Percentiles rank a stretch among this genome's conserved stretches.
Conservation (phyloP, 225 moss, liverwort and hornwort species). For the Marchantia polymorpha region DNA sequence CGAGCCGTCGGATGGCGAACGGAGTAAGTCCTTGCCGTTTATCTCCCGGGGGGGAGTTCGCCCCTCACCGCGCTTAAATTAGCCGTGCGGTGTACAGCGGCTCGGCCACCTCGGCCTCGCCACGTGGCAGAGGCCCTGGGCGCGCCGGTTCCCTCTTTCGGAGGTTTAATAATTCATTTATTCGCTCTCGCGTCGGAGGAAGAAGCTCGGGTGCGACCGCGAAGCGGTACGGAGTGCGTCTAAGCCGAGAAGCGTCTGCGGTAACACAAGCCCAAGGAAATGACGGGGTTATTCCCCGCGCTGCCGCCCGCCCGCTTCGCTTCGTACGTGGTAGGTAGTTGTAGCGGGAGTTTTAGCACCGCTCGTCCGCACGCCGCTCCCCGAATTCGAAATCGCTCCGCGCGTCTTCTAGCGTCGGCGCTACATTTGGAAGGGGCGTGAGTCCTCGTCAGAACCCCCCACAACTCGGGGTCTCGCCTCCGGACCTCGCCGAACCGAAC, state of each 20-base stretch:
- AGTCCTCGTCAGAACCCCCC: background rate
- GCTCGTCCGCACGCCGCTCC: background rate
- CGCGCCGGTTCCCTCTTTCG: constrained; percentile 19
- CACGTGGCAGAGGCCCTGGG: constrained; percentile 24
- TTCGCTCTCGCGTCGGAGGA: background rate
- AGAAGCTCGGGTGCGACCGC: background rate
- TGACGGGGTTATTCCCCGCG: constrained; percentile 1
- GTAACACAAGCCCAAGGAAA: background rate
- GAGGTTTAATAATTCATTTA: background rate
- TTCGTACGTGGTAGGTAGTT: constrained; percentile 13
- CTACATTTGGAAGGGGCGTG: background rate
- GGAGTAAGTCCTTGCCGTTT: background rate
- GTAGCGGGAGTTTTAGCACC: background rate
- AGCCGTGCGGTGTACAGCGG: constrained; percentile 7
- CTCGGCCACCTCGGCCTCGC: constrained; percentile 12
- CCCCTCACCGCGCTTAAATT: background rate
- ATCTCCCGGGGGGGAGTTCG: background rate
- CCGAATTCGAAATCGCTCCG: no score
- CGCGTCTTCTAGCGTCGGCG: background rate
- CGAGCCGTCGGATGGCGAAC: constrained; percentile 23
- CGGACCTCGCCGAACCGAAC: no score
- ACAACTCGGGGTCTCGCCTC: background rate
- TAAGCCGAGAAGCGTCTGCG: background rate
- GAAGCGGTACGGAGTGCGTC: constrained; percentile 24
- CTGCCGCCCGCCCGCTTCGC: background rate